phyloP scores from a whole-genome alignment of 2,329 filamentous ascomycete genomes.

The Fusarium agapanthi region DNA sequence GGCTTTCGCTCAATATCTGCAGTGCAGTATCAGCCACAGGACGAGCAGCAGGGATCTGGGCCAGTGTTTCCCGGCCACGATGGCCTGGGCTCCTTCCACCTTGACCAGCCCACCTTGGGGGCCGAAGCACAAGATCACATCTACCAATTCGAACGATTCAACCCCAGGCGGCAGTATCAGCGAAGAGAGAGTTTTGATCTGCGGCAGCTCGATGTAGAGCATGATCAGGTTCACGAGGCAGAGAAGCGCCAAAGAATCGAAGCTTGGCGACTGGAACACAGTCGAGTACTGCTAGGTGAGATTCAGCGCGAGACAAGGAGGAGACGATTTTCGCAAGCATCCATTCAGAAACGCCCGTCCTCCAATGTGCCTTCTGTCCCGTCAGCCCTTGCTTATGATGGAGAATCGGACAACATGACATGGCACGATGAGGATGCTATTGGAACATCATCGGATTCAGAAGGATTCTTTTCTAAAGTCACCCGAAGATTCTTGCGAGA shows the following conservation, averaged over 20 bases:
- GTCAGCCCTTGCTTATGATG: slow-evolving; percentile 42
- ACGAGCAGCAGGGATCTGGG: slow-evolving; percentile 56
- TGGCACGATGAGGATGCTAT: slow-evolving; percentile 63
- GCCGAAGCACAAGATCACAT: slow-evolving; percentile 79
- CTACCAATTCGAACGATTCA: slow-evolving; percentile 88
- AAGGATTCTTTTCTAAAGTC: slow-evolving; percentile 81
- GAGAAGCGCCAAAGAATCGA: slow-evolving; percentile 88
- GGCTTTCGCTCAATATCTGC: slow-evolving; percentile 77
- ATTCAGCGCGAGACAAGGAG: slow-evolving; percentile 85
- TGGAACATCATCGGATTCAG: slow-evolving; percentile 59
- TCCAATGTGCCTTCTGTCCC: slow-evolving; percentile 41
- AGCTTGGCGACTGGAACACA: slow-evolving; percentile 91
- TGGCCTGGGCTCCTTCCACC: slow-evolving; percentile 84
- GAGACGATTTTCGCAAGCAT: slow-evolving; percentile 69
- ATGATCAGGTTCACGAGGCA: slow-evolving; percentile 67
- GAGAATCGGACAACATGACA: slow-evolving; percentile 54
- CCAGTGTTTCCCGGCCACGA: slow-evolving; percentile 91
- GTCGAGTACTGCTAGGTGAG: slow-evolving; percentile 83
- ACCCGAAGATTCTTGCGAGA: slow-evolving; percentile 88
- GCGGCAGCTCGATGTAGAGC: slow-evolving; percentile 60
- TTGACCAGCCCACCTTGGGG: slow-evolving; percentile 64
- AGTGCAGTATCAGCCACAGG: slow-evolving; percentile 35
- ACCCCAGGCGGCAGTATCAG: slow-evolving; percentile 71
- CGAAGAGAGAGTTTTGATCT: slow-evolving; percentile 63
- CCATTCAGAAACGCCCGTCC: slow-evolving; percentile 44